Evolutionary conservation across 2,329 filamentous ascomycete species (phyloP).

Genomic region (Aspergillus sergii): DNA sequence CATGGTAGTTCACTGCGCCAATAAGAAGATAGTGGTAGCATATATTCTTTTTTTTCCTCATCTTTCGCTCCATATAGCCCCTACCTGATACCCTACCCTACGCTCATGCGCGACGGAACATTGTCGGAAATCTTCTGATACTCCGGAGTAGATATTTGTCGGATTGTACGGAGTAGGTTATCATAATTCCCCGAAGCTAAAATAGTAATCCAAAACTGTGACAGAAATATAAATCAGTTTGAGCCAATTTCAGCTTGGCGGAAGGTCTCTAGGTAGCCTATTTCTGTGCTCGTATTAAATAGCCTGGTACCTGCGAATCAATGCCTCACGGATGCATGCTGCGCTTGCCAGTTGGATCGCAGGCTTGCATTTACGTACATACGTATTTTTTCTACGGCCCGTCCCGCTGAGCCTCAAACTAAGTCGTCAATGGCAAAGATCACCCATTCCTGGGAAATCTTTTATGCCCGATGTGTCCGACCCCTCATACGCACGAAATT

Average conservation of each 20-base stretch:
- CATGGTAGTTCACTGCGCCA: neutral
- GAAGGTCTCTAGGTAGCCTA: neutral
- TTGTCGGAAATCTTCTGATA: neutral
- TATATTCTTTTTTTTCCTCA: neutral
- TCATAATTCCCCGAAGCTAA: neutral
- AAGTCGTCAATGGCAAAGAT: slow-evolving; percentile 21
- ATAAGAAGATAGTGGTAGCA: neutral
- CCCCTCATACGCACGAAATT: slow-evolving; percentile 16
- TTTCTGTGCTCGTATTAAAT: neutral
- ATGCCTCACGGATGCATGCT: neutral
- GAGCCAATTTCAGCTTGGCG: neutral
- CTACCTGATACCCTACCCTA: neutral
- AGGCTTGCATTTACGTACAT: neutral
- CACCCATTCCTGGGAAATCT: slow-evolving; percentile 27
- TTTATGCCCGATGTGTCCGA: slow-evolving; percentile 18
- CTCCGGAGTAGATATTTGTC: neutral
- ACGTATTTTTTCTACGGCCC: slow-evolving; percentile 24
- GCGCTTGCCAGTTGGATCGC: neutral
- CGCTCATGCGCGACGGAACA: neutral
- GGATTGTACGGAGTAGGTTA: neutral
- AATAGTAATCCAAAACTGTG: neutral
- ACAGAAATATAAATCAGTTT: neutral
- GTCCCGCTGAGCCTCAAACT: slow-evolving; percentile 38
- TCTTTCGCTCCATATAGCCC: neutral
- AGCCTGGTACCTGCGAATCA: neutral